Evolutionary conservation across 2,329 filamentous ascomycete species (phyloP), one percentile per base, ranked within the genome.

Genomic region (Phialophora chinensis): DNA sequence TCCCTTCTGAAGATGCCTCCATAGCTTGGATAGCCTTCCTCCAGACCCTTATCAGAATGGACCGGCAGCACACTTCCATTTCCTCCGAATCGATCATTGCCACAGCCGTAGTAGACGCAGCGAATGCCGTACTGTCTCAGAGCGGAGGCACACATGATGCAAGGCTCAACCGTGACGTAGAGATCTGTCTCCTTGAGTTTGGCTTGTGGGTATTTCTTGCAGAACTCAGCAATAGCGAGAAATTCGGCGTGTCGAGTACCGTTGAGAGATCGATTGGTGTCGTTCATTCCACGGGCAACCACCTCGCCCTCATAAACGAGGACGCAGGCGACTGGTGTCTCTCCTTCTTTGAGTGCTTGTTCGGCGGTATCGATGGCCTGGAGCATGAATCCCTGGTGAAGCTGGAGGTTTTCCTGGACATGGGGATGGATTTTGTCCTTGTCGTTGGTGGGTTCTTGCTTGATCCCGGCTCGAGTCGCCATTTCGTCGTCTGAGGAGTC

Each of bases 131-230:
- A 90, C 79, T 99, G 96, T 60, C 93, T 88, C 59, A 99, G 85
- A 61, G 96, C 88, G 6, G 93, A 96, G 12, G 95, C 95, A 77
- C 95, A 99, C 95, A 99, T 99, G 81, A 99, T 92, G 78, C 95
- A 99, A 4, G 95, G 95, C 80, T 99, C 96, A 62, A 99, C 94
- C 0, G 95, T 99, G 57, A 99, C 95, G 78, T 99, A 99, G 60
- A 99, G 87, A 74, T 90, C 88, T 10, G 88, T 90, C 70, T 93
- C 87, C 47, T 82, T 83, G 72, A 98, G 83, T 69, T 94, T 86
- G 12, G 84, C 85, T 38, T 87, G 85, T 61, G 90, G 85, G 71
- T 95, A 85, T 60, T 84, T 84, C 25, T 85, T 80, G 54, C 91
- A 81, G 71, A 90, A 87, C 69, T 87, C 80, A 65, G 86, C 83